Base-by-base conservation (phyloP, 345 rosid genomes). In the Citrus inodora region DNA sequence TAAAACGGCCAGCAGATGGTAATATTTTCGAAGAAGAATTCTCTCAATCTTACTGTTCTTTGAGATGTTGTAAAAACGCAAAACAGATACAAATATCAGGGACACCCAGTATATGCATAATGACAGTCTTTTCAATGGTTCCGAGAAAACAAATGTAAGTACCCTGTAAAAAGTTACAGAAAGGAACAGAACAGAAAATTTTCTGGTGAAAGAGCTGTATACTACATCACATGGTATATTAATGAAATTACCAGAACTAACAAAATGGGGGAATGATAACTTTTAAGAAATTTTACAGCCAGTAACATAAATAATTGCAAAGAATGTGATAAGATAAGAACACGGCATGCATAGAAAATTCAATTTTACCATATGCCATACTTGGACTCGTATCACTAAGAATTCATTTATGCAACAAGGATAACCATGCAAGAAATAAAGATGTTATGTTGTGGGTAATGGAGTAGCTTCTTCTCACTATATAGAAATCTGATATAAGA, bases 1-100 rank as follows among this genome's bases (percentile, higher is more conserved):
- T 79, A 89, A 83, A 82, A 96, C 99, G 76, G 99, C 99, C 93
- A 92, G 84, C 82, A 96, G 90, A 83, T 96, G 99, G 85, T 94
- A 96, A 81, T 96, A 96, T 74, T 94, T 96, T 63, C 97, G 90
- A 59, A 96, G 99, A 87, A 96, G 97, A 85, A 94, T 96, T 88
- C 99, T 89, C 88, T 94, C 98, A 38, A 90, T 86, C 84, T 87
- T 96, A 85, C 98, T 92, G 82, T 89, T 86, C 85, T 91, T 91
- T 22, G 98, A 96, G 68, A 96, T 92, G 80, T 86, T 82, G 87
- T 96, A 94, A 68, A 94, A 94, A 73, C 90, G 83, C 77, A 78
- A 84, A 79, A 96, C 95, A 81, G 94, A 90, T 19, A 85, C 91
- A 82, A 65, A 85, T 78, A 94, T 90, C 85, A 92, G 85, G 63